phyloP scores from a whole-genome alignment of 116 monocot species.

The Zostera marina region DNA sequence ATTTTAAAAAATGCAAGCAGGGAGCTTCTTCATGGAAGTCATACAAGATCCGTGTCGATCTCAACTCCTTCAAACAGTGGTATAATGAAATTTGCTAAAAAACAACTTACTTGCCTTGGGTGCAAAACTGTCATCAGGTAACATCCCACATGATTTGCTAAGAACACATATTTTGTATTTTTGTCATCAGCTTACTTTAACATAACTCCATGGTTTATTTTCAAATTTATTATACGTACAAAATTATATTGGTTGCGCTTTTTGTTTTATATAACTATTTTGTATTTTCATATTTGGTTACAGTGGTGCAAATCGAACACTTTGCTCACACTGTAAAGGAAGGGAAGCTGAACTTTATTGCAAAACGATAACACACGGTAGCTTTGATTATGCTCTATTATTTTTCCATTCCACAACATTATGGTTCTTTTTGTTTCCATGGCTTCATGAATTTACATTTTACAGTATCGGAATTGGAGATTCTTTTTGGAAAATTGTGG shows the following conservation, averaged over 20 bases:
- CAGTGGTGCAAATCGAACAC: slow-evolving; percentile 62
- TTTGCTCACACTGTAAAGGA: slow-evolving; percentile 88
- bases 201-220: background rate
- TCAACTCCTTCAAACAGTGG: slow-evolving; percentile 94
- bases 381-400: background rate
- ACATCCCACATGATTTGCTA: background rate
- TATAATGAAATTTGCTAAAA: slow-evolving; percentile 96
- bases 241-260: background rate
- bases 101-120: slow-evolving; percentile 82
- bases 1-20: slow-evolving; percentile 92
- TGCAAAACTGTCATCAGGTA: slow-evolving; percentile 90
- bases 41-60: slow-evolving; percentile 84
- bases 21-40: slow-evolving; percentile 94
- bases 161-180: too few relatives aligned
- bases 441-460: too few relatives aligned
- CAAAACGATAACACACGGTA: slow-evolving; percentile 88
- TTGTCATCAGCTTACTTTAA: too few relatives aligned
- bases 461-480: slow-evolving; percentile 76
- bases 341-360: slow-evolving; percentile 95
- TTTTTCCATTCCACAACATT: background rate
- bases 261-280: background rate
- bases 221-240: background rate
- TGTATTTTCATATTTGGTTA: slow-evolving; percentile 4
- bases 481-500: slow-evolving; percentile 86
- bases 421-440: slow-evolving; percentile 2